Evolutionary conservation across 2,329 filamentous ascomycete genomes (phyloP).

Genomic region (Cytospora chrysosperma): DNA sequence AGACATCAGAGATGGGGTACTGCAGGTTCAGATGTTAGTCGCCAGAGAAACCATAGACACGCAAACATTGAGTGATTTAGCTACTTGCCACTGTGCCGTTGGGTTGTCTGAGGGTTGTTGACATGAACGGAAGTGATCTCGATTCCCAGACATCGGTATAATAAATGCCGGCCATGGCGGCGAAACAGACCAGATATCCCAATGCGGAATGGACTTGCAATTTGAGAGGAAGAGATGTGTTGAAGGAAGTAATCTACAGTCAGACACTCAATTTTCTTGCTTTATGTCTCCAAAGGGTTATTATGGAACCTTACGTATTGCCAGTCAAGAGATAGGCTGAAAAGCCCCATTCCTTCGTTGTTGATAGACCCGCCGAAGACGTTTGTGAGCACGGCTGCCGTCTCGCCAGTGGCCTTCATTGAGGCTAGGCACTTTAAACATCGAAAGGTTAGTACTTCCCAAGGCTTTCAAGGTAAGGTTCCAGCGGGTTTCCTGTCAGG

Average conservation of each 20-base stretch:
- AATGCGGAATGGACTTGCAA: conserved; percentile 47
- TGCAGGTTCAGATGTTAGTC: not conserved
- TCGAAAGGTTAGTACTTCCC: not conserved
- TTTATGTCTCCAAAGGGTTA: too few relatives aligned
- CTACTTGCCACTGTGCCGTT: conserved; percentile 35
- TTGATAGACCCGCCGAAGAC: conserved; percentile 52
- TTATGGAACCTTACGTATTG: conserved; percentile 55
- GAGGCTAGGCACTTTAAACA: conserved; percentile 44
- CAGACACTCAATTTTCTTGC: conserved; percentile 19
- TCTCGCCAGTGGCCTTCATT: conserved; percentile 49
- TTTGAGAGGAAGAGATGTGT: conserved; percentile 52
- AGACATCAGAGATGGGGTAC: conserved; percentile 43
- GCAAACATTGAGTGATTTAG: not conserved
- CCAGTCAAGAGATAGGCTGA: conserved; percentile 54
- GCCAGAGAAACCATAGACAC: too few relatives aligned
- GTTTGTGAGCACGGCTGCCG: conserved; percentile 43
- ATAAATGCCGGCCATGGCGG: conserved; percentile 52
- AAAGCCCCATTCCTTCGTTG: conserved; percentile 52
- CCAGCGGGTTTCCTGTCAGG: not conserved
- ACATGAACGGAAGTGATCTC: conserved; percentile 53
- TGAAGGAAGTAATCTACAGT: conserved; percentile 51
- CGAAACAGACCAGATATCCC: conserved; percentile 49
- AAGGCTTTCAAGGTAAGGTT: rapidly evolving
- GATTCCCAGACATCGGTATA: conserved; percentile 50
- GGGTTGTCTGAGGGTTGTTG: conserved; percentile 42